These are phyloP conservation scores for Eragrostis nindensis DNA, from an alignment of 176 grass and related monocot genomes.

Conservation along the genomic window DNA sequence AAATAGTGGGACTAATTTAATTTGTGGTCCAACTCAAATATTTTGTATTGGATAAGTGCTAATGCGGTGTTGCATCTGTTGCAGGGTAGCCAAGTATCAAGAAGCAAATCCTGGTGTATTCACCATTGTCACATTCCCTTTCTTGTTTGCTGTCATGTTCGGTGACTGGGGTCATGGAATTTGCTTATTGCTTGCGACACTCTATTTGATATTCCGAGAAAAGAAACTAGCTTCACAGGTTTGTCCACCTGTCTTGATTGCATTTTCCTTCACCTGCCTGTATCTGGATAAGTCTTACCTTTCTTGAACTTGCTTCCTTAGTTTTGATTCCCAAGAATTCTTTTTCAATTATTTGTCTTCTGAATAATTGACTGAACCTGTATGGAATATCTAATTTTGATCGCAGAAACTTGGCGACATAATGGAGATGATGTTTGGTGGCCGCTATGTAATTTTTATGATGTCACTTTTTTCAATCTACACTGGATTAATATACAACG, in stretches of 20 bases:
- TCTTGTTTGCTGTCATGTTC: constrained; percentile 98
- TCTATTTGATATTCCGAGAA: constrained; percentile 71
- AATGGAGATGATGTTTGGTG: constrained; percentile 98
- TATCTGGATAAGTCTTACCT: constrained; percentile 5
- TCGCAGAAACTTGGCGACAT: constrained; percentile 92
- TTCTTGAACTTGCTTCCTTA: constrained; percentile 2
- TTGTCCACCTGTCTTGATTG: constrained; percentile 33
- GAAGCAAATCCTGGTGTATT: constrained; percentile 97
- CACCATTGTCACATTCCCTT: constrained; percentile 92
- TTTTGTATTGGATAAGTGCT: constrained; percentile 29
- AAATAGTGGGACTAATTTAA: neutral
- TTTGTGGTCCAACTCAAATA: constrained; percentile 2
- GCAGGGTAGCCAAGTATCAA: constrained; percentile 87
- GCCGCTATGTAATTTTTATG: constrained; percentile 94
- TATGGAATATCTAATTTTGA: constrained; percentile 38
- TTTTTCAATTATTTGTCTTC: constrained; percentile 20
- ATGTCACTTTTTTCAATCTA: constrained; percentile 97
- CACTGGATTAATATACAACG: constrained; percentile 95
- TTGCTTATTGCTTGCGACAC: constrained; percentile 75
- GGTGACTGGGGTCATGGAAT: constrained; percentile 97
- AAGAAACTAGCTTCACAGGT: constrained; percentile 94
- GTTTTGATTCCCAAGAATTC: neutral
- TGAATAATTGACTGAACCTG: neutral
- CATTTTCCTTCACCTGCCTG: constrained; percentile 18
- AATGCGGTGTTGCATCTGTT: constrained; percentile 37